Conservation (phyloP, 2,329 filamentous ascomycete species). For the Scleromitrula shiraiana region DNA sequence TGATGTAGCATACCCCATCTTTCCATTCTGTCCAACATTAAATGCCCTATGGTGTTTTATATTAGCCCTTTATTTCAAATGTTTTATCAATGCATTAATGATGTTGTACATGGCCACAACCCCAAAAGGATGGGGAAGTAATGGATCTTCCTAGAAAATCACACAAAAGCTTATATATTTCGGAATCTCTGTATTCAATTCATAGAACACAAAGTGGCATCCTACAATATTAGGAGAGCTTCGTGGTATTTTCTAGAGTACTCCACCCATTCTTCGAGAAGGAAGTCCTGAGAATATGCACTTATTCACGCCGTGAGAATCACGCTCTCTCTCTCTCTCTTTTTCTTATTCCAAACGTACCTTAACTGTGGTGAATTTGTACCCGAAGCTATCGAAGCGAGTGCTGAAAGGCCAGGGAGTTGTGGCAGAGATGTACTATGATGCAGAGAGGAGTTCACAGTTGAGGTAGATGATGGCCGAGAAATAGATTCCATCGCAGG, state of each 20-base stretch:
- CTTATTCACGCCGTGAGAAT: too few species aligned
- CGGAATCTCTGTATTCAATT: neutral
- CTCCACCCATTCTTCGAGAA: neutral
- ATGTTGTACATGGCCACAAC: slow-evolving; percentile 1
- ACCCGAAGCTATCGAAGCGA: slow-evolving; percentile 46
- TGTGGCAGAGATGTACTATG: slow-evolving; percentile 34
- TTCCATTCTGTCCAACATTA: slow-evolving; percentile 21
- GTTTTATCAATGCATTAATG: slow-evolving; percentile 1
- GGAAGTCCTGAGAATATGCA: too few species aligned
- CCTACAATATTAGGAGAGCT: too few species aligned
- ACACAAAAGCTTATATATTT: neutral
- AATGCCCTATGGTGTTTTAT: slow-evolving; percentile 21
- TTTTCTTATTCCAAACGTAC: slow-evolving; percentile 33
- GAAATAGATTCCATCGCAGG: slow-evolving; percentile 42
- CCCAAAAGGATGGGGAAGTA: slow-evolving; percentile 1
- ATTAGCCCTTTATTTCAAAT: slow-evolving; percentile 17
- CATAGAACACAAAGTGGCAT: too few species aligned
- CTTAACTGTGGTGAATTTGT: slow-evolving; percentile 43
- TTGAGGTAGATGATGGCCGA: slow-evolving; percentile 44
- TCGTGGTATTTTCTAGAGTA: too few species aligned
- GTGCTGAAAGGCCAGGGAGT: slow-evolving; percentile 49
- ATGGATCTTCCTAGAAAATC: neutral
- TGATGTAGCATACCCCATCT: slow-evolving; percentile 51
- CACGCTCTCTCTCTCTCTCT: slow-evolving; percentile 1
- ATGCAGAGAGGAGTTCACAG: slow-evolving; percentile 36